These are phyloP conservation scores for Kodamaea laetipori DNA, from an alignment of 805 yeast species.

Conservation along the genomic window DNA sequence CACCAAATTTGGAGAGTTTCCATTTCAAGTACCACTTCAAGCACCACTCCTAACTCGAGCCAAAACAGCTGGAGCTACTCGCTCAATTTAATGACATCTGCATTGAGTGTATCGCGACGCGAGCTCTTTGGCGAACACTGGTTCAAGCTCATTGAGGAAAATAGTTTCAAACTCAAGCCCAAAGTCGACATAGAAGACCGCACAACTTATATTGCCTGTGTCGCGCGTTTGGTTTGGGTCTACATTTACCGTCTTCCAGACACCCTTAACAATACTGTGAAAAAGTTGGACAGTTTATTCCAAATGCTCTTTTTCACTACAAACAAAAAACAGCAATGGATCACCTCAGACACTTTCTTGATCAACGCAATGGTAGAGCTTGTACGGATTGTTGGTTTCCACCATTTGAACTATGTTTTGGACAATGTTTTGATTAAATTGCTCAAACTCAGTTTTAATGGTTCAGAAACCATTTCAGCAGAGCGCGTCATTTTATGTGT, in stretches of 20 bases:
- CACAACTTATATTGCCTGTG: constrained; percentile 59
- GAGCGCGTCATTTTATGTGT: constrained; percentile 73
- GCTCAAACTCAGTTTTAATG: constrained; percentile 61
- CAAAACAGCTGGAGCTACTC: constrained; percentile 63
- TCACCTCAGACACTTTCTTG: constrained; percentile 60
- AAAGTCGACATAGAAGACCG: constrained; percentile 54
- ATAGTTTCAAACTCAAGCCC: constrained; percentile 62
- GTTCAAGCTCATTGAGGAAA: constrained; percentile 66
- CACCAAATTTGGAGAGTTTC: constrained; percentile 49
- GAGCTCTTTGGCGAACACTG: constrained; percentile 73
- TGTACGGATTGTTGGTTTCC: constrained; percentile 75
- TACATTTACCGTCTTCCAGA: constrained; percentile 85
- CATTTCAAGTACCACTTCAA: constrained; percentile 10
- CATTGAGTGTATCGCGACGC: constrained; percentile 78
- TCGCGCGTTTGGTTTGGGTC: constrained; percentile 85
- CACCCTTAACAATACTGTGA: constrained; percentile 82
- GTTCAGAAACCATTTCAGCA: constrained; percentile 62
- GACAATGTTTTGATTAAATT: constrained; percentile 78
- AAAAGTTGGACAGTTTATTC: constrained; percentile 68
- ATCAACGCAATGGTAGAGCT: constrained; percentile 70
- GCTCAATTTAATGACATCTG: constrained; percentile 67
- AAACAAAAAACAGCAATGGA: constrained; percentile 73
- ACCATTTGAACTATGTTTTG: constrained; percentile 74
- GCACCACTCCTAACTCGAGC: neutral
- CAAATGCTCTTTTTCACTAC: constrained; percentile 53